These are phyloP conservation scores for Pseudogymnoascus sp. DNA, from an alignment of 2,329 filamentous ascomycete genomes.

Conservation along the genomic window DNA sequence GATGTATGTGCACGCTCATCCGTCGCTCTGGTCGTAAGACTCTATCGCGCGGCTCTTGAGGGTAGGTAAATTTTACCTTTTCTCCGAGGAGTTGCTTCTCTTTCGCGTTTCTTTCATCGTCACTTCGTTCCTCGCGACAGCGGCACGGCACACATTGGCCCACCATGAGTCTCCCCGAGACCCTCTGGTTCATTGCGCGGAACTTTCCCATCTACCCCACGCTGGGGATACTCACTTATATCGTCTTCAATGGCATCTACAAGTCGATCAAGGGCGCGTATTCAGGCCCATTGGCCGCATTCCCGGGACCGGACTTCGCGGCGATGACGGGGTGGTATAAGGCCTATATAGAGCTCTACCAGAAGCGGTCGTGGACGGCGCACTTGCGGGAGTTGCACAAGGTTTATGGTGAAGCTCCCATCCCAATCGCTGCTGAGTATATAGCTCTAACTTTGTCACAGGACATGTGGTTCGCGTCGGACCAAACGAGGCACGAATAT, in stretches of 20 bases:
- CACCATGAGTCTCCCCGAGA: not conserved
- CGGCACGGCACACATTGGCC: not conserved
- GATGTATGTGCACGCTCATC: not conserved
- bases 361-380: not conserved
- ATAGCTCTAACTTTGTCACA: constrained; percentile 5
- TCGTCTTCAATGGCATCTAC: not conserved
- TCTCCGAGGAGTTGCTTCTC: not conserved
- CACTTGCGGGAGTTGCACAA: not conserved
- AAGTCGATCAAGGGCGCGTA: not conserved
- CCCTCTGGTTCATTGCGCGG: not conserved
- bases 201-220: not conserved
- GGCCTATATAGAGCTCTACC: not conserved
- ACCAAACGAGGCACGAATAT: constrained; percentile 22
- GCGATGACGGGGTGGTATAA: not conserved
- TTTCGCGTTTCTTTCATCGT: not conserved
- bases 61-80: not conserved
- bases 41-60: not conserved
- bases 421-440: not conserved
- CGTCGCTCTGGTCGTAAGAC: not conserved
- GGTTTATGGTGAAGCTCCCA: not conserved
- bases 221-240: not conserved
- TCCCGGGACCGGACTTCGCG: not conserved
- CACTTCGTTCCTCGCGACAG: not conserved
- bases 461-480: constrained; percentile 24
- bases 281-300: not conserved